These are phyloP conservation scores for Scleromitrula shiraiana DNA, from an alignment of 2,329 filamentous ascomycete genomes.

Conservation along the genomic window DNA sequence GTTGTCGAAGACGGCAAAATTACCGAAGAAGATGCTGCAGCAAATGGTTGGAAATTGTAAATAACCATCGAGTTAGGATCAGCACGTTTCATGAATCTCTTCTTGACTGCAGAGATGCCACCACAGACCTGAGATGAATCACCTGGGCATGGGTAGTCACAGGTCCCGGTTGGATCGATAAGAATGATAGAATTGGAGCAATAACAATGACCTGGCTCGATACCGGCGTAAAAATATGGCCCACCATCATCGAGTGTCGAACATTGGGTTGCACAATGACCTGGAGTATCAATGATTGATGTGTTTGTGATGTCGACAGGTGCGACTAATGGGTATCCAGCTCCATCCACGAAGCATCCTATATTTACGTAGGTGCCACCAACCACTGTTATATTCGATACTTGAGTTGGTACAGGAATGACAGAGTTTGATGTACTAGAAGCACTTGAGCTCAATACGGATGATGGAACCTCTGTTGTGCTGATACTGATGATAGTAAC, in stretches of 20 bases:
- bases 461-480: neutral
- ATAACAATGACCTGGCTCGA: slow-evolving; percentile 4
- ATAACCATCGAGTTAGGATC: neutral
- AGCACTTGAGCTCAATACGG: neutral
- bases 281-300: neutral
- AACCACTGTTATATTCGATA: neutral
- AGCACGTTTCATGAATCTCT: neutral
- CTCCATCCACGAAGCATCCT: neutral
- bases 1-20: neutral
- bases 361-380: neutral
- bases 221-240: neutral
- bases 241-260: neutral
- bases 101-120: neutral
- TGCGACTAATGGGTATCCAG: slow-evolving; percentile 1
- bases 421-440: neutral
- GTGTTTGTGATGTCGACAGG: neutral
- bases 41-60: neutral
- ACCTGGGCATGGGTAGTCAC: neutral
- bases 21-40: neutral
- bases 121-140: slow-evolving; percentile 1
- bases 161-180: neutral
- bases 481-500: neutral
- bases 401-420: neutral
- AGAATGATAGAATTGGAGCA: neutral
- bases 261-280: neutral